phyloP scores from a whole-genome alignment of 2,329 filamentous ascomycete species.

The Colletotrichum abscissum region DNA sequence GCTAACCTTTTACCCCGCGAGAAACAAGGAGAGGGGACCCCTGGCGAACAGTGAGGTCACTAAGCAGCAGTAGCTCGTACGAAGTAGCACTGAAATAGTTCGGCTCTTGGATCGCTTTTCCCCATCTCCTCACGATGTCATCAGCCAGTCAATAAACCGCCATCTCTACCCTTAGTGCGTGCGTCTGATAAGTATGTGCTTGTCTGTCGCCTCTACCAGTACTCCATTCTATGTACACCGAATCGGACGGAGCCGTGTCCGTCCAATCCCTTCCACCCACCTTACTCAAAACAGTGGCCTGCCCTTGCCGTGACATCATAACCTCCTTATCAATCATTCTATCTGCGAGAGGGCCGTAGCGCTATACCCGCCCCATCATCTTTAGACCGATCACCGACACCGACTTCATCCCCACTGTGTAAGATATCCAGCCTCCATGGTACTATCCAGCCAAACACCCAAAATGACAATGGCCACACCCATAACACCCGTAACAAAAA shows the following conservation, averaged over 20 bases:
- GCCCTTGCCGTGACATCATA: conserved; percentile 15
- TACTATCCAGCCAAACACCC: neutral
- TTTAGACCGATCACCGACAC: neutral
- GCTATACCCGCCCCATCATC: neutral
- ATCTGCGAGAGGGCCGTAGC: neutral
- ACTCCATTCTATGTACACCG: neutral
- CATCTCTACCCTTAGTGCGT: neutral
- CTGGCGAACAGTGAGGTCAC: conserved; percentile 24
- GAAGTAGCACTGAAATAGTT: neutral
- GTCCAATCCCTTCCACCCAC: neutral
- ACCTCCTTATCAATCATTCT: neutral
- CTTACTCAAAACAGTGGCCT: conserved; percentile 4
- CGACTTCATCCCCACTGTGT: neutral
- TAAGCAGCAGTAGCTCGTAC: neutral
- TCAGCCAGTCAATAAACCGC: neutral
- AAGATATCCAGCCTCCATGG: neutral
- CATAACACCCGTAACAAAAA: neutral
- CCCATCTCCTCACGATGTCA: conserved; percentile 5
- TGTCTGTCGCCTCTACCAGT: neutral
- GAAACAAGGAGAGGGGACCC: conserved; percentile 14
- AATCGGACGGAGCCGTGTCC: neutral
- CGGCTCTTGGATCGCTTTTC: neutral
- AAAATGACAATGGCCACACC: neutral
- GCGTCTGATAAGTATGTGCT: neutral
- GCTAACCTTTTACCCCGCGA: conserved; percentile 22